phyloP scores from a whole-genome alignment of 352 stramenopile species.

The Lagenidium giganteum region DNA sequence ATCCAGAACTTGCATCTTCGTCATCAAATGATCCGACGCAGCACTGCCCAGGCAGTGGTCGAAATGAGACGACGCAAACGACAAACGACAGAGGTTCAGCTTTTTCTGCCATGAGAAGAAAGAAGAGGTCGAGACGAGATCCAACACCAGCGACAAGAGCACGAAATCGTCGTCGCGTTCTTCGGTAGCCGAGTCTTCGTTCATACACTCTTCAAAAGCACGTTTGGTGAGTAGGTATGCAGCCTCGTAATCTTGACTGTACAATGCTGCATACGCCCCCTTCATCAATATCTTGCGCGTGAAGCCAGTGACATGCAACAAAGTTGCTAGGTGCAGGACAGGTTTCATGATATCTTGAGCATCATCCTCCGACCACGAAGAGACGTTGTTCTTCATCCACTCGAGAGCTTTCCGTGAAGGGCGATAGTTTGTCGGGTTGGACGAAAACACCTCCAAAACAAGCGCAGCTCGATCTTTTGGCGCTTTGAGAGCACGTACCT shows the following conservation, averaged over 20 bases:
- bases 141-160: slow-evolving; percentile 57
- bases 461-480: slow-evolving; percentile 28
- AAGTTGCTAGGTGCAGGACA: slow-evolving; percentile 30
- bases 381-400: no score
- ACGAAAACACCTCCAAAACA: slow-evolving; percentile 46
- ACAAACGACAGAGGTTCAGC: slow-evolving; percentile 29
- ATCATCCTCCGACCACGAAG: no score
- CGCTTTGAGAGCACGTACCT: slow-evolving; percentile 17
- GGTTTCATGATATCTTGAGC: slow-evolving; percentile 5
- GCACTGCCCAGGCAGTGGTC: no score
- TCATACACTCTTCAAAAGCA: slow-evolving; percentile 23
- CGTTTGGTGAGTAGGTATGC: slow-evolving; percentile 39
- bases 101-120: slow-evolving; percentile 66
- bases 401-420: slow-evolving; percentile 29
- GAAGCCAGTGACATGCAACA: slow-evolving; percentile 35
- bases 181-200: neutral
- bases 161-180: slow-evolving; percentile 7
- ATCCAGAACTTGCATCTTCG: slow-evolving; percentile 46
- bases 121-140: slow-evolving; percentile 54
- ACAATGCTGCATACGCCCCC: slow-evolving; percentile 58
- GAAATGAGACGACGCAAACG: no score
- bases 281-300: slow-evolving; percentile 54
- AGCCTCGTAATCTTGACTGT: slow-evolving; percentile 62
- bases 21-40: slow-evolving; percentile 36
- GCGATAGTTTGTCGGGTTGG: slow-evolving; percentile 65